phyloP scores from a whole-genome alignment of 1,284 basidiomycete species.

The Xerocomus amazonicus region DNA sequence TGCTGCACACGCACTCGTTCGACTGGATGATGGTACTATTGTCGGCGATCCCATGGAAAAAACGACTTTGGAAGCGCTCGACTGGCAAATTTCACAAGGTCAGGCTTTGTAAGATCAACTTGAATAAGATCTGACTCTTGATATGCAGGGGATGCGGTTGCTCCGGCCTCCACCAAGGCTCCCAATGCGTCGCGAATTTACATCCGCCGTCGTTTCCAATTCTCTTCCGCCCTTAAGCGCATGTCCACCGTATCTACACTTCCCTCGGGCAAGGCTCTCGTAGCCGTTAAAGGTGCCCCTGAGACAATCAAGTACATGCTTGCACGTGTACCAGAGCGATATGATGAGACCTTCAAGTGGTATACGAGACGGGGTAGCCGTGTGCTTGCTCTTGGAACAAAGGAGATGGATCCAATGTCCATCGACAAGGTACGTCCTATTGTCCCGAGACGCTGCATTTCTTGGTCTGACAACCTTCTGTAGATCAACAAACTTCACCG shows the following conservation, averaged over 20 bases:
- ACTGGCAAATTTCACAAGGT: constrained; percentile 86
- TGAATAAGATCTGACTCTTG: neutral
- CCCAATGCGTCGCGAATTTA: constrained; percentile 57
- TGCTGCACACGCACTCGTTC: constrained; percentile 91
- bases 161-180: constrained; percentile 52
- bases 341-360: constrained; percentile 92
- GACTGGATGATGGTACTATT: constrained; percentile 87
- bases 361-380: constrained; percentile 89
- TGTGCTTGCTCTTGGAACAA: constrained; percentile 85
- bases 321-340: constrained; percentile 63
- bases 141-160: constrained; percentile 59
- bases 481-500: constrained; percentile 84
- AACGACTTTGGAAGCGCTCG: constrained; percentile 88
- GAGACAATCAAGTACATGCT: constrained; percentile 93
- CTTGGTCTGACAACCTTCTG: neutral
- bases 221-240: constrained; percentile 91
- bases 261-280: constrained; percentile 55
- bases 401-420: constrained; percentile 69
- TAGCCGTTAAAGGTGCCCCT: constrained; percentile 90
- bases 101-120: constrained; percentile 11
- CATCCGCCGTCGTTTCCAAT: constrained; percentile 90
- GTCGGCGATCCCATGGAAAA: constrained; percentile 99
- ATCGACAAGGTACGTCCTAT: constrained; percentile 54
- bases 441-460: neutral
- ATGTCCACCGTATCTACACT: constrained; percentile 88